Evolutionary conservation across 1,139 yeast species (phyloP).

Genomic region (Taphrina wiesneri): DNA sequence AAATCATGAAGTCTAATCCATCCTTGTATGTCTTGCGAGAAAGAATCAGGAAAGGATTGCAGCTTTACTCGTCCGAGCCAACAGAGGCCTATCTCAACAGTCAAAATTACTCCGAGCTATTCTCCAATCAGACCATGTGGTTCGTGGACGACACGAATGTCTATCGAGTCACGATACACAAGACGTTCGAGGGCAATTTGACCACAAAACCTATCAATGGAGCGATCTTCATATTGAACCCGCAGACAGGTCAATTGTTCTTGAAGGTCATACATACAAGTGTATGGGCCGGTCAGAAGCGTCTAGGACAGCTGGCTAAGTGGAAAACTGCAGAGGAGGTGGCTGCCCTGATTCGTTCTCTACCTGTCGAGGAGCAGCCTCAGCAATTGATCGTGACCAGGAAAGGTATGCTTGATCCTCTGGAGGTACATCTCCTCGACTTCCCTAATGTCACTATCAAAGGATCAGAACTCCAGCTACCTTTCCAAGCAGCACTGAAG

Average conservation of each 20-base stretch:
- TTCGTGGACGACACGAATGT: slow-evolving; percentile 35
- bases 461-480: slow-evolving; percentile 84
- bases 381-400: slow-evolving; percentile 86
- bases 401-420: slow-evolving; percentile 88
- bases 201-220: slow-evolving; percentile 95
- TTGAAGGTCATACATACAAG: slow-evolving; percentile 89
- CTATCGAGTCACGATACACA: slow-evolving; percentile 72
- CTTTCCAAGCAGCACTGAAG: slow-evolving; percentile 83
- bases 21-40: slow-evolving; percentile 89
- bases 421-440: slow-evolving; percentile 95
- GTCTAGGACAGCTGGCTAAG: slow-evolving; percentile 88
- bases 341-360: slow-evolving; percentile 81
- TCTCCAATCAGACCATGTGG: slow-evolving; percentile 64
- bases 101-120: slow-evolving; percentile 83
- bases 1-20: slow-evolving; percentile 93
- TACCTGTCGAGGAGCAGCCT: slow-evolving; percentile 94
- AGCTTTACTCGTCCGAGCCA: slow-evolving; percentile 88
- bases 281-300: slow-evolving; percentile 96
- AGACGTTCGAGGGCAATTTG: slow-evolving; percentile 88
- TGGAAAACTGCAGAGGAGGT: slow-evolving; percentile 99
- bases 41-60: slow-evolving; percentile 89
- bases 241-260: slow-evolving; percentile 84
- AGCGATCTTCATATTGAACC: slow-evolving; percentile 84
- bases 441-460: slow-evolving; percentile 90
- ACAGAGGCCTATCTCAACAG: slow-evolving; percentile 90